Evolutionary conservation across 1,284 basidiomycete species (phyloP), one percentile per base, ranked within the genome.

Genomic region (Microbotryum scabiosae): DNA sequence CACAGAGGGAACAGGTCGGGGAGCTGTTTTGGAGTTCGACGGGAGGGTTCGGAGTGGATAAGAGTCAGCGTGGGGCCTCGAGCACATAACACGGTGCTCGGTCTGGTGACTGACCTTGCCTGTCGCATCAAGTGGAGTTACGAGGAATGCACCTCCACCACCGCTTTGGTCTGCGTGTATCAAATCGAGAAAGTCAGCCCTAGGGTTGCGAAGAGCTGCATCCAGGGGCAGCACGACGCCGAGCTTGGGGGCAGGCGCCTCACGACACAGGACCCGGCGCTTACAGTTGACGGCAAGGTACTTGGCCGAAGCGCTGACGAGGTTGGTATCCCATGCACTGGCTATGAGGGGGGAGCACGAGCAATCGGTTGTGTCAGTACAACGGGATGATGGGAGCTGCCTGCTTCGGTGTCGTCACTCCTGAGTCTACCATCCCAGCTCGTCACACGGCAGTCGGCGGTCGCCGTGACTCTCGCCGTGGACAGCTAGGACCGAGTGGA

Each of bases 241-340:
- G 20, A 30, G 60, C 16, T 32, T 16, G 25, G 26, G 25, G 12
- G n/a, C 26, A 57, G 41, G 32, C 21, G 23, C 25, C 23, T 23
- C 21, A 20, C 9, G 21, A 46, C 30, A 32, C 30, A 32, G 30
- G 10, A 5, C 30, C 30, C 30, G 30, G 36, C 3, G 36, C 23
- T 47, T 90, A 90, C 92, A 97, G 82, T 97, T 97, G 64, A 97
- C 76, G 59, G 86, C 86, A 71, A 96, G 78, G 76, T 90, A 96
- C 79, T 84, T 81, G 87, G 89, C 69, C 23, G 62, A 66, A 2
- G 88, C 88, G 65, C 88, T 81, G 69, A 97, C 79, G 66, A 97
- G 79, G 75, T 97, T 96, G 51, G 94, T 97, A 76, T 98, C 94
- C 91, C 91, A 97, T 20, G 94, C 91, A 68, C 83, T 88, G 73